Conservation (phyloP, 2,329 filamentous ascomycete species). For the Penicillium freii region DNA sequence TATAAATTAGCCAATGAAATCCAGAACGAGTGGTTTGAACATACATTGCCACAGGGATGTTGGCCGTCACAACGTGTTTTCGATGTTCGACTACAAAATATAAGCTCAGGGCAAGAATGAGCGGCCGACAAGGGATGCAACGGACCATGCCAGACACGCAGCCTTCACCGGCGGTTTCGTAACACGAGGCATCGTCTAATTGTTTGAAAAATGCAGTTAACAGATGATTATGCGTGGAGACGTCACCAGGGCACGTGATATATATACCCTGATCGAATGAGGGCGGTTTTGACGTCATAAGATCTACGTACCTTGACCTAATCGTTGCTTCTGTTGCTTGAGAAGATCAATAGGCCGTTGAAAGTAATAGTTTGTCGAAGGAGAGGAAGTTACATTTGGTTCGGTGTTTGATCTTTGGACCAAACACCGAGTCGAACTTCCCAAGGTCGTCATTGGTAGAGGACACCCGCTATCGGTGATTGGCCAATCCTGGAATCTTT, state of each 20-base stretch:
- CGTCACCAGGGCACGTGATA: slow-evolving; percentile 4
- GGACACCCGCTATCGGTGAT: not conserved
- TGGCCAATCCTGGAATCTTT: not conserved
- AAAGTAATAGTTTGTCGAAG: not conserved
- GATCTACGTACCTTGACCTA: not conserved
- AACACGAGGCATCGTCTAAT: not conserved
- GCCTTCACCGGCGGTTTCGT: not conserved
- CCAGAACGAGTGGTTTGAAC: not conserved
- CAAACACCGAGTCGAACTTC: not conserved
- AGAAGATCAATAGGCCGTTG: not conserved
- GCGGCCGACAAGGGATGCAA: not conserved
- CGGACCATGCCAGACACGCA: not conserved
- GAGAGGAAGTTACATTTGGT: not conserved
- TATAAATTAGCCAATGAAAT: not conserved
- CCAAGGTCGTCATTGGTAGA: not conserved
- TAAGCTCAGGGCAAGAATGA: not conserved
- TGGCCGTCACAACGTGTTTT: slow-evolving; percentile 29
- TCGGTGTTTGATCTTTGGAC: slow-evolving; percentile 1
- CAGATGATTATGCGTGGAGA: not conserved
- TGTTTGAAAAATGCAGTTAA: not conserved
- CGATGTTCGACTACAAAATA: slow-evolving; percentile 16
- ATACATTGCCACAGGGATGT: slow-evolving; percentile 10
- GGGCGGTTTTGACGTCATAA: not conserved
- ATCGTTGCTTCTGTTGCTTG: not conserved
- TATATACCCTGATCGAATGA: not conserved